Percentiles rank a stretch among this genome's conserved stretches.
Evolutionary conservation across 768 basidiomycete genomes (phyloP).

Genomic region (Clitopilus passeckerianus): DNA sequence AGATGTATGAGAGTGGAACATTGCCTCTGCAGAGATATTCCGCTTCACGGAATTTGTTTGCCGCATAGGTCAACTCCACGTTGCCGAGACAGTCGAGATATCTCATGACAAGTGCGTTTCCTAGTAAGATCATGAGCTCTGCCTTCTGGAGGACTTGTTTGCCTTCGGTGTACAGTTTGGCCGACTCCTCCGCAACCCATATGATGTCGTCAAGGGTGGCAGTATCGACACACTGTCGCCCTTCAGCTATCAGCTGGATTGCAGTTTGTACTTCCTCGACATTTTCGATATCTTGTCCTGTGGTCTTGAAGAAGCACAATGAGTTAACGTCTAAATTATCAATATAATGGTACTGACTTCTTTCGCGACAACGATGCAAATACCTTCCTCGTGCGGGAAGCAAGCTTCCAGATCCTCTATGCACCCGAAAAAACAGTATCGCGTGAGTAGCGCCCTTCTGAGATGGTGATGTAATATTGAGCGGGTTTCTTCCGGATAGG

Average conservation of each 20-base stretch:
- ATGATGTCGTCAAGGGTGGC: not conserved
- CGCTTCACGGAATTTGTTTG: not conserved
- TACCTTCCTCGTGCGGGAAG: not conserved
- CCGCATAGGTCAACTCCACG: not conserved
- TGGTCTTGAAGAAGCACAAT: not conserved
- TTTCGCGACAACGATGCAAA: not conserved
- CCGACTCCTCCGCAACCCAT: not conserved
- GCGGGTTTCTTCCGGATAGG: not conserved
- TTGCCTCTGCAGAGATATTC: not conserved
- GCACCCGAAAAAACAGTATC: not conserved
- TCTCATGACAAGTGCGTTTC: not conserved
- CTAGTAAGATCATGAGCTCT: not conserved
- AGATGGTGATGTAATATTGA: not conserved
- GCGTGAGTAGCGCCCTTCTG: not conserved
- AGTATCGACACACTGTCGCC: not conserved
- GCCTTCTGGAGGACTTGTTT: not conserved
- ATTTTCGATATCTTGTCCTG: not conserved
- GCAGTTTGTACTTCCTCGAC: not conserved
- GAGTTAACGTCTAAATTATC: not conserved
- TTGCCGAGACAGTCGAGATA: not conserved
- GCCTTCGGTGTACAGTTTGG: not conserved
- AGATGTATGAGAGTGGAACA: not conserved
- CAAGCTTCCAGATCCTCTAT: not conserved
- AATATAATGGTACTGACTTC: not conserved
- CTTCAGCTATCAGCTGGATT: not conserved